Base-by-base conservation (phyloP, 2,329 filamentous ascomycete genomes). In the Verticillium tricorpus region DNA sequence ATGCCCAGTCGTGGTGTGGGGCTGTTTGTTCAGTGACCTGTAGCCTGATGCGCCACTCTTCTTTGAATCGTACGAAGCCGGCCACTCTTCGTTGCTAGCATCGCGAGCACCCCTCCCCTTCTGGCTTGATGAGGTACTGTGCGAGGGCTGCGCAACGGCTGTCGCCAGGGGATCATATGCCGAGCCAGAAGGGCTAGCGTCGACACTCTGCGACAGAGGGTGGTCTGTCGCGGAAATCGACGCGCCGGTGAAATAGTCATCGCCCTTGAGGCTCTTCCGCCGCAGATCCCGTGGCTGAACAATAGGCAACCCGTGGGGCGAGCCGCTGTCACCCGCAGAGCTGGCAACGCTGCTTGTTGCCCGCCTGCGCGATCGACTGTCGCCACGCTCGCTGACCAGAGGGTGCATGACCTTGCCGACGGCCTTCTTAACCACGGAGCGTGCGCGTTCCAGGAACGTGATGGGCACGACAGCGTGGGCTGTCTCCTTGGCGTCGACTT, bases 401-500 rank as follows among this genome's bases (percentile, higher is more conserved):
- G 85, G 80, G 66, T 88, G 83, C 63, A 87, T 87, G 59, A 89
- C 83, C 72, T 88, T 89, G 61, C 80, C 84, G 6, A 88, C 79
- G 4, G 84, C 81, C 70, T 89, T 89, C 75, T 88, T 89, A 58
- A 96, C 84, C 45, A 87, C 91, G 14, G 91, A 96, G 56, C 88
- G 87, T 58, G 95, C 90, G 37, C 92, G 89, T 71, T 97, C 92
- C 22, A 98, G 82, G 65, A 97, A 87, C 8, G 90, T 93, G 58
- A 97, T 86, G 39, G 93, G 93, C 17, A 96, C 89, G 61, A 99
- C 95, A 61, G 95, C 95, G 61, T 88, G 86, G 56, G 92, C 93
- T 69, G 99, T 87, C 76, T 99, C 95, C 70, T 88, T 88, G 67
- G 92, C 92, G 63, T 96, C 93, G 57, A 98, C 92, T 73, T 97